Conservation (phyloP, 495 filamentous ascomycete genomes). For the Neurospora sp. region DNA sequence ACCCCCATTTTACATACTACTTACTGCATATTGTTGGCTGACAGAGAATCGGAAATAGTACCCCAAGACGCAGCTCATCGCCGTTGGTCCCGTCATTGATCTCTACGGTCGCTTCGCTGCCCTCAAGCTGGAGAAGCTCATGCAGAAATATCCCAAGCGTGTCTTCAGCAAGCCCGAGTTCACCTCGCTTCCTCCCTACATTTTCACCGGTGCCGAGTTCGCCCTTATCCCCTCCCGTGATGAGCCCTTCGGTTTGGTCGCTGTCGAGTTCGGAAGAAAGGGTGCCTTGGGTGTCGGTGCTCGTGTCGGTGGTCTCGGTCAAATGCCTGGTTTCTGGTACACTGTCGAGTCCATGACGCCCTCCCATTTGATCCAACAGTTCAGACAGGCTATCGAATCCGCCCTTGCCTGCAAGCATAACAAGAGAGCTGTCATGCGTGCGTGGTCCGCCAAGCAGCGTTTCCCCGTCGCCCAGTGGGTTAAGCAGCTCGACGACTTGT, state of each 20-base stretch:
- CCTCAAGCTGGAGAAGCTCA: conserved; percentile 59
- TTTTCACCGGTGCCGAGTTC: conserved; percentile 73
- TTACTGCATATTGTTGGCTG: background rate
- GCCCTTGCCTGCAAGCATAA: conserved; percentile 52
- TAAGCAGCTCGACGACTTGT: conserved; percentile 51
- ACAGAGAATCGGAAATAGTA: conserved; percentile 14
- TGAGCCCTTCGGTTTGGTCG: conserved; percentile 74
- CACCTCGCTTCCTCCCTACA: conserved; percentile 60
- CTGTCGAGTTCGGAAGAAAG: conserved; percentile 71
- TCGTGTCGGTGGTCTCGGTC: conserved; percentile 56
- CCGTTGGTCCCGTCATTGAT: conserved; percentile 66
- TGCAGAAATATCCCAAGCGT: conserved; percentile 65
- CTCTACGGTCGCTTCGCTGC: conserved; percentile 72
- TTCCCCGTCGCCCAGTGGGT: conserved; percentile 67
- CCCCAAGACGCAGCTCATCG: conserved; percentile 58
- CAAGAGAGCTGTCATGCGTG: conserved; percentile 56
- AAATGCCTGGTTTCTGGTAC: conserved; percentile 75
- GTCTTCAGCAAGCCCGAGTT: conserved; percentile 73
- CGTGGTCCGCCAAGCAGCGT: conserved; percentile 63
- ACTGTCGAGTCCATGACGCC: conserved; percentile 61
- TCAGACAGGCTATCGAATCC: conserved; percentile 56
- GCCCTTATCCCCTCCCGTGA: conserved; percentile 71
- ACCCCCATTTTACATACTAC: background rate
- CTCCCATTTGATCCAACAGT: conserved; percentile 61
- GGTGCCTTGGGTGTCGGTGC: conserved; percentile 68